Percentiles rank a stretch among this genome's conserved stretches.
Conservation (phyloP, 495 filamentous ascomycete genomes). For the Podospora sp. region DNA sequence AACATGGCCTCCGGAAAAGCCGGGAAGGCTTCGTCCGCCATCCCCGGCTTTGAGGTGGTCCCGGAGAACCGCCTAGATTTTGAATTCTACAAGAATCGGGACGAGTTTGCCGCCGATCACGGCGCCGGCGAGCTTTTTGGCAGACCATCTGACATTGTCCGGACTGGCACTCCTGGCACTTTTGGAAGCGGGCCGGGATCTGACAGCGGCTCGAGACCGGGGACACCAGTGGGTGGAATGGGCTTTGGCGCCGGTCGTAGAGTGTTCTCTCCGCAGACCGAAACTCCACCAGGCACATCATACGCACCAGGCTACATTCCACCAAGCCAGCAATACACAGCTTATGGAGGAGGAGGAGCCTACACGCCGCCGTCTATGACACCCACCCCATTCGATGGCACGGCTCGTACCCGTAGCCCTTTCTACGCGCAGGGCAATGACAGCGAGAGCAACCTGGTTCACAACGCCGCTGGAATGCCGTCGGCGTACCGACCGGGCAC, state of each 20-base stretch:
- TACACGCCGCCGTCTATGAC: slow-evolving; percentile 21
- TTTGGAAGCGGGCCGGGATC: slow-evolving; percentile 42
- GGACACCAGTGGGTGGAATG: slow-evolving; percentile 45
- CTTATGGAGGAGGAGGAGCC: slow-evolving; percentile 20
- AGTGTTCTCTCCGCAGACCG: slow-evolving; percentile 26
- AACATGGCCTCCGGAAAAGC: slow-evolving; percentile 75
- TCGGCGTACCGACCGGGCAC: slow-evolving; percentile 29
- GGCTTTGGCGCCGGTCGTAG: slow-evolving; percentile 30
- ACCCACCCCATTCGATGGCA: slow-evolving; percentile 20
- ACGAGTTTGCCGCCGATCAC: slow-evolving; percentile 85
- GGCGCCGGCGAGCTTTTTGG: slow-evolving; percentile 78
- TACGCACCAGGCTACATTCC: slow-evolving; percentile 27
- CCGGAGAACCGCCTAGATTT: slow-evolving; percentile 91
- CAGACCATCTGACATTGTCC: slow-evolving; percentile 63
- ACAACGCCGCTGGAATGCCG: slow-evolving; percentile 46
- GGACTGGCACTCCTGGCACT: slow-evolving; percentile 67
- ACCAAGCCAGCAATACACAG: slow-evolving; percentile 20
- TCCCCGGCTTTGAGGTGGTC: slow-evolving; percentile 81
- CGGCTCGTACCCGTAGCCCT: slow-evolving; percentile 37
- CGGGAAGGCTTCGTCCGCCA: slow-evolving; percentile 60
- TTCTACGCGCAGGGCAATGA: slow-evolving; percentile 48
- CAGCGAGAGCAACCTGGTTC: slow-evolving; percentile 47
- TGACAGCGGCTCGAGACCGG: slow-evolving; percentile 39
- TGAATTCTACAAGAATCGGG: slow-evolving; percentile 82
- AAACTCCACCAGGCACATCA: slow-evolving; percentile 22